Conservation (phyloP, 768 basidiomycete genomes). For the Collybia mongolica region DNA sequence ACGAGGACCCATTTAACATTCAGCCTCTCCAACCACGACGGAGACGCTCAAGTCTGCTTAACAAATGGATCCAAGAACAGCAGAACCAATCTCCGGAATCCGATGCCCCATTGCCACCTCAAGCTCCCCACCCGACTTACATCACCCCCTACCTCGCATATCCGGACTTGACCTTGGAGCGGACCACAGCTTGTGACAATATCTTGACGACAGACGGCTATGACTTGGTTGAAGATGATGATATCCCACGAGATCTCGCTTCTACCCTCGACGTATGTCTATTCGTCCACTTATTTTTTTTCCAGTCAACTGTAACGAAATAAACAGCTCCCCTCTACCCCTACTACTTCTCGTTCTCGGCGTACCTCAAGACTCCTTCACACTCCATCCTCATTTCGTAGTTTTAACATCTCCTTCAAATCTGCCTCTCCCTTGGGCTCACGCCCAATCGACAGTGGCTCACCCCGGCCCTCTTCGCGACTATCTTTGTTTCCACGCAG, state of each 20-base stretch:
- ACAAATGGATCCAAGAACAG: constrained; percentile 56
- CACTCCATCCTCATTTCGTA: constrained; percentile 36
- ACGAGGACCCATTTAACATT: constrained; percentile 51
- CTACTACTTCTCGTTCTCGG: constrained; percentile 28
- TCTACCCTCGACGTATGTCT: constrained; percentile 15
- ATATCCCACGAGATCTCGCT: constrained; percentile 35
- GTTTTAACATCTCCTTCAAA: constrained; percentile 44
- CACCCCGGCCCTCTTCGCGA: constrained; percentile 34
- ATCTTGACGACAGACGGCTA: constrained; percentile 39
- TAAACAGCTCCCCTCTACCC: constrained; percentile 30
- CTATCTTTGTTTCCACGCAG: constrained; percentile 44
- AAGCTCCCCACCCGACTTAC: constrained; percentile 20
- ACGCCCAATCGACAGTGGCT: constrained; percentile 27
- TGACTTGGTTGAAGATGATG: constrained; percentile 50
- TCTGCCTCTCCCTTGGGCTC: constrained; percentile 39
- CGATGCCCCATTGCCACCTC: constrained; percentile 11
- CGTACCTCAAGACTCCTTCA: constrained; percentile 34
- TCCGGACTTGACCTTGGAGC: constrained; percentile 28
- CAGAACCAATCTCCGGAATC: constrained; percentile 22
- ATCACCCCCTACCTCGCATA: constrained; percentile 41
- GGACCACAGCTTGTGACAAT: constrained; percentile 22
- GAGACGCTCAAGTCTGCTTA: constrained; percentile 48
- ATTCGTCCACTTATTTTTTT: not conserved
- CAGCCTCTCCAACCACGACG: constrained; percentile 34
- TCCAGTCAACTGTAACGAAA: constrained; percentile 3